These are phyloP conservation scores for Hypoxylon trugodes DNA, from an alignment of 495 filamentous ascomycete genomes.

Conservation along the genomic window DNA sequence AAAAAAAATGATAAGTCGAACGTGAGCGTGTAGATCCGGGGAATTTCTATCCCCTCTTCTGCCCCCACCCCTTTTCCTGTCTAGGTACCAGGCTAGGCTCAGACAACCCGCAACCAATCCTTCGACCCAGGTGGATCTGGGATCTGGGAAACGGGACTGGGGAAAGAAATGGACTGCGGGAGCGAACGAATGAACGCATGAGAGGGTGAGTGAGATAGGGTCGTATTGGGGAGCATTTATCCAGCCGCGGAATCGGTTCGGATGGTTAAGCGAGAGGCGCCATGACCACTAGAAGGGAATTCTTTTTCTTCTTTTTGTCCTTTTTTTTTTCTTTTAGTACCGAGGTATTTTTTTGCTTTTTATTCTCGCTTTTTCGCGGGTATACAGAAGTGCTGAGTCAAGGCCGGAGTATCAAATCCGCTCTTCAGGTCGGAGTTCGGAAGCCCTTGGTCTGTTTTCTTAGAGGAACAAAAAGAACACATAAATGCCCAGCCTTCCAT, in stretches of 20 bases:
- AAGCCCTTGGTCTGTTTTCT: no score
- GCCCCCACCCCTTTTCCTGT: background rate
- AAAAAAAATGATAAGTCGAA: conserved; percentile 9
- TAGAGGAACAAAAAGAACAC: no score
- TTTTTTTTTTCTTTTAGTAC: background rate
- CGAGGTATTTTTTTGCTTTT: background rate
- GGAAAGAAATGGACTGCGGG: conserved; percentile 28
- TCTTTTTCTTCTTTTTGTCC: background rate
- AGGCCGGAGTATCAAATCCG: no score
- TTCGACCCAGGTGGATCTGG: conserved; percentile 32
- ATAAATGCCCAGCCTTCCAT: no score
- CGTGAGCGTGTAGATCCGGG: conserved; percentile 24
- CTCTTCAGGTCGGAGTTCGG: no score
- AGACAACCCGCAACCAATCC: conserved; percentile 13
- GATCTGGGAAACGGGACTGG: conserved; percentile 27
- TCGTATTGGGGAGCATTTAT: conserved; percentile 28
- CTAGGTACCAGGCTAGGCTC: conserved; percentile 2
- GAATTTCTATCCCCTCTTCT: background rate
- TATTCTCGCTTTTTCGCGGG: no score
- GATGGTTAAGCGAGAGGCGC: conserved; percentile 16
- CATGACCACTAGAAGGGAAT: background rate
- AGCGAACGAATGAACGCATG: no score
- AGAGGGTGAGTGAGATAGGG: no score
- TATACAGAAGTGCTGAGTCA: background rate
- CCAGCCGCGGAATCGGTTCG: conserved; percentile 20